phyloP scores from a whole-genome alignment of 2,329 filamentous ascomycete species.

The Diaporthe sp. region DNA sequence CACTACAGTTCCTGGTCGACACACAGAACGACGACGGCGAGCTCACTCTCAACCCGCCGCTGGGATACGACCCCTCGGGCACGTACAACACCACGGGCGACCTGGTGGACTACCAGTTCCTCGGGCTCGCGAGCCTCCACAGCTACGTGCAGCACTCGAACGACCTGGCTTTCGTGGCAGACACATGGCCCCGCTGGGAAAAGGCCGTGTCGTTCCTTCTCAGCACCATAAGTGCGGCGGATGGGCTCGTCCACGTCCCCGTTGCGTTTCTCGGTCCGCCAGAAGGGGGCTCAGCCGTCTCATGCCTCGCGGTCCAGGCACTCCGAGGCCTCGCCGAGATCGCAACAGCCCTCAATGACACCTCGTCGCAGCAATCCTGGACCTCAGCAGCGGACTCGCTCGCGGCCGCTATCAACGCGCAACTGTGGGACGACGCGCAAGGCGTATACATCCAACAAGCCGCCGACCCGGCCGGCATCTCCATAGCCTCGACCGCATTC shows the following conservation, averaged over 20 bases:
- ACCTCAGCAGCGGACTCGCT: constrained; percentile 37
- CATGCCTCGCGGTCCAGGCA: constrained; percentile 34
- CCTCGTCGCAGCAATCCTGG: constrained; percentile 32
- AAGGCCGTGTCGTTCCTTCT: constrained; percentile 31
- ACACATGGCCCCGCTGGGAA: constrained; percentile 36
- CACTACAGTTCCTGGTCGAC: constrained; percentile 44
- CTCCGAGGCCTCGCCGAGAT: constrained; percentile 34
- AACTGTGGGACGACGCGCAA: constrained; percentile 38
- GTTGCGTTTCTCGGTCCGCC: constrained; percentile 35
- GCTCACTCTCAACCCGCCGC: constrained; percentile 16
- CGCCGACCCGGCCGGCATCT: constrained; percentile 27
- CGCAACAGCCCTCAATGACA: constrained; percentile 40
- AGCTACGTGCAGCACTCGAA: constrained; percentile 36
- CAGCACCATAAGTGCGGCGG: constrained; percentile 31
- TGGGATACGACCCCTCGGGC: constrained; percentile 36
- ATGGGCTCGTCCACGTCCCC: constrained; percentile 34
- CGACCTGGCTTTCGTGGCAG: constrained; percentile 34
- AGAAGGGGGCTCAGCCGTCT: constrained; percentile 32
- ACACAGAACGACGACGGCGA: background rate
- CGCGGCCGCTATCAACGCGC: constrained; percentile 33
- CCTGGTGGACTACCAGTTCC: constrained; percentile 39
- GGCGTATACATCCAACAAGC: constrained; percentile 34
- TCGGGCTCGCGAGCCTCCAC: constrained; percentile 35
- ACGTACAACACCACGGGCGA: constrained; percentile 5
- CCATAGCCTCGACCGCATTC: constrained; percentile 36